Conservation (phyloP, 257 asterid species). For the Henckelia pumila region DNA sequence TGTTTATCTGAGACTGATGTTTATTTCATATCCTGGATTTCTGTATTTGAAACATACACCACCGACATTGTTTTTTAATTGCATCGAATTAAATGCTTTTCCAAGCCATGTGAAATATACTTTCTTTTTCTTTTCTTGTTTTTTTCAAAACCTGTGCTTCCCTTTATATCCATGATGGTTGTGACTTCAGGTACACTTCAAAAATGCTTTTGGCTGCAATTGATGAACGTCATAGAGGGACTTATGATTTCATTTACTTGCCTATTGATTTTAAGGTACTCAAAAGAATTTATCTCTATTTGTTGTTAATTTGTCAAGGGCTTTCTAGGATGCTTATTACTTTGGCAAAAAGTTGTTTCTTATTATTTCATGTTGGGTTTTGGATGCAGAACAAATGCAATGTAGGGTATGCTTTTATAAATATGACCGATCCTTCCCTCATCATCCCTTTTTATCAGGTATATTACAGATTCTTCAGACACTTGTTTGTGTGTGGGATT, state of each 20-base stretch:
- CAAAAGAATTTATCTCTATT: not conserved
- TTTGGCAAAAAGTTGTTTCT: conserved; percentile 12
- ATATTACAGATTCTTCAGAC: conserved; percentile 18
- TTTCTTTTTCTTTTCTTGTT: conserved; percentile 1
- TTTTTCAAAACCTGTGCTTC: conserved; percentile 11
- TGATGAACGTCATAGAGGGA: conserved; percentile 93
- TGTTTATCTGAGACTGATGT: conserved; percentile 7
- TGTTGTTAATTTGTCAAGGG: not conserved
- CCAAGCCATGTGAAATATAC: conserved; percentile 10
- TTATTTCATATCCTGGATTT: not conserved
- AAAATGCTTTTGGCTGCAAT: conserved; percentile 98
- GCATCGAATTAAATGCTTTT: not conserved
- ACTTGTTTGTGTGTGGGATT: conserved; percentile 10
- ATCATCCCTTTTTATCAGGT: conserved; percentile 89
- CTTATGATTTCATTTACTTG: conserved; percentile 91
- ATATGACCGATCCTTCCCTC: conserved; percentile 87
- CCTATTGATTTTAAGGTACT: conserved; percentile 54
- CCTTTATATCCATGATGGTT: conserved; percentile 23
- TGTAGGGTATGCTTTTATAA: conserved; percentile 97
- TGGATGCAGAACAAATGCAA: conserved; percentile 95
- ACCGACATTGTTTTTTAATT: not conserved
- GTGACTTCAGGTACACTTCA: conserved; percentile 74
- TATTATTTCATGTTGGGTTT: conserved; percentile 23
- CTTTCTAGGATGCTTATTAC: not conserved
- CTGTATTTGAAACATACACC: not conserved